Evolutionary conservation across 1,139 yeast species (phyloP), one percentile per base, ranked within the genome.

Genomic region (Protomyces arabidopsidicola): DNA sequence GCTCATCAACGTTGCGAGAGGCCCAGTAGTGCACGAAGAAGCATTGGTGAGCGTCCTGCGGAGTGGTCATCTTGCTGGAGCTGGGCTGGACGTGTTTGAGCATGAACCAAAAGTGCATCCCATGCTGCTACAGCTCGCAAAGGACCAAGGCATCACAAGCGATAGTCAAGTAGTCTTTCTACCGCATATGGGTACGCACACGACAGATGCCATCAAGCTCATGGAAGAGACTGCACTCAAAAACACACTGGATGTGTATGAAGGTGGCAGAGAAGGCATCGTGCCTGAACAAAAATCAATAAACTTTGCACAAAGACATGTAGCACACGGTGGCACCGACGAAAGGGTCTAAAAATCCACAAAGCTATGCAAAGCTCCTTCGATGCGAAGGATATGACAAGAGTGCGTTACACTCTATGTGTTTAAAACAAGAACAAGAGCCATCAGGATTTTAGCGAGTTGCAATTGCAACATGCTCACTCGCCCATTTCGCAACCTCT

Each of bases 111-210:
- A 38, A n/a, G 56, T 58, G 18, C 55, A 52, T 35, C 42, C 51
- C 5, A 55, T 51, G 12, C 24, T 42, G 22, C 22, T 42, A 10
- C 22, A 42, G 48, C 24, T 42, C 14, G 48, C 48, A 3, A n/a
- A 22, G 6, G 16, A 50, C 16, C 53, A 27, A 14, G 48, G 22
- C 20, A 18, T 42, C 14, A 20, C 14, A 5, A 10, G 2, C 2
- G 48, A 20, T 12, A 5, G 16, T 42, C 22, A 22, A 9, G 16
- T 83, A 65, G 83, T 82, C 22, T 77, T 85, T 65, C 78, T 84
- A 69, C 89, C 89, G 10, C 89, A 89, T 73, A 84, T 88, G 86
- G 96, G 96, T 38, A 88, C 96, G 0, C 85, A 83, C 73, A 79
- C 93, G 2, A 73, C 75, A 55, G 86, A 84, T 58, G 82, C 88